Evolutionary conservation across 306 rosid species (phyloP).

Genomic region (Senna tora): DNA sequence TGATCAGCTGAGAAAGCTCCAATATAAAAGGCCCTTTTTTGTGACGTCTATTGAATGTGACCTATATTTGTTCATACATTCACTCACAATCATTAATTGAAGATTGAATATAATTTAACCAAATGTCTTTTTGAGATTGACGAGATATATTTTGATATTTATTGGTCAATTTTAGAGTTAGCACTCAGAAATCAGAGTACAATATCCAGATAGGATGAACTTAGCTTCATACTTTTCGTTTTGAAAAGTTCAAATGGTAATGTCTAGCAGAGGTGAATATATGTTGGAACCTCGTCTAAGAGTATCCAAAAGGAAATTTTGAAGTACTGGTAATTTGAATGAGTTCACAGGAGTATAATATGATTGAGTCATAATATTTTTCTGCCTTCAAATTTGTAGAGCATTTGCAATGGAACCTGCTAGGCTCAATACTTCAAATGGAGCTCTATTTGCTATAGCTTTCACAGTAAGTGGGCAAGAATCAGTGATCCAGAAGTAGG

Average conservation of each 20-base stretch:
- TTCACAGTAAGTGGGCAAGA: constrained; percentile 88
- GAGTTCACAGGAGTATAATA: constrained; percentile 18
- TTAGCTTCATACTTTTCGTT: constrained; percentile 11
- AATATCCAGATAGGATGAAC: not conserved
- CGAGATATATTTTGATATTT: too few relatives aligned
- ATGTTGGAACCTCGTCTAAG: not conserved
- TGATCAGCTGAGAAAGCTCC: too few relatives aligned
- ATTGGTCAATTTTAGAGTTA: too few relatives aligned
- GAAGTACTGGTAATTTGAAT: too few relatives aligned
- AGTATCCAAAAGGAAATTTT: too few relatives aligned
- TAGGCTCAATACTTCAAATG: constrained; percentile 85
- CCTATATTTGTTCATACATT: too few relatives aligned
- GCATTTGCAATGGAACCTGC: constrained; percentile 91
- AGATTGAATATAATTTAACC: too few relatives aligned
- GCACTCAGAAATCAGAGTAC: constrained; percentile 13
- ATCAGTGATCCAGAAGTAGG: constrained; percentile 96
- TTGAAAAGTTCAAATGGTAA: constrained; percentile 21
- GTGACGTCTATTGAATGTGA: too few relatives aligned
- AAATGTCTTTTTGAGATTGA: too few relatives aligned
- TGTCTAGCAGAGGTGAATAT: constrained; percentile 18
- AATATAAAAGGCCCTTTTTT: too few relatives aligned
- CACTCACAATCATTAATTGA: too few relatives aligned
- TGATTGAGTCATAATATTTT: not conserved
- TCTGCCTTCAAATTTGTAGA: constrained; percentile 59
- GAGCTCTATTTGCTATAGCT: constrained; percentile 72